Evolutionary conservation across 2,329 filamentous ascomycete species (phyloP), one percentile per base, ranked within the genome.

Genomic region (Ophiosphaerella herpotricha): DNA sequence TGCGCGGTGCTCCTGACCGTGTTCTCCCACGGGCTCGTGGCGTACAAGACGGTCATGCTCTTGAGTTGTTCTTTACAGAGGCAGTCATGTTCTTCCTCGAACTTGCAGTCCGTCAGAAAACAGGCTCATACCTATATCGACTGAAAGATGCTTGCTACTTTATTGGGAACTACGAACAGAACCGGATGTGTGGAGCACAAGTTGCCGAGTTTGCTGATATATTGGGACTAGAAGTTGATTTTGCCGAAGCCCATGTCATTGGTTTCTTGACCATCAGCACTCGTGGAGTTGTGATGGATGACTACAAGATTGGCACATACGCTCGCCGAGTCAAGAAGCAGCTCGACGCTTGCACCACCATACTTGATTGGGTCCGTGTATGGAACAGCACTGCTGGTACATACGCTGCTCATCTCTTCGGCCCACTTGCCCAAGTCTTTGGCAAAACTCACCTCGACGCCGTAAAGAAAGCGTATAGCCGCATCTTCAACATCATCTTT

Each of bases 61-160:
- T 69, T 29, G 60, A 64, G 16, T 34, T 53, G 9, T 56, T 70
- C 37, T 63, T 70, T 38, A 58, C 52, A 8, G 68, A 71, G 43
- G 54, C 63, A 11, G 44, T 66, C 4, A 55, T 71, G 34, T 64
- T 61, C 42, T 66, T 70, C 46, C 55, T 69, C 18, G 67, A 71
- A 29, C 32, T 66, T 24, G 55, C 52, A 24, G 45, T 69, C 1
- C 44, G 48, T 13, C 48, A 55, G 31, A 57, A 58, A 39, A 61
- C 64, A 5, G 48, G 49, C 1, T 13, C 44, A 5, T 60, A 59
- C 29, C 33, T 68, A 7, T 68, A 65, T 39, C 66, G 67, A 13
- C 45, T 64, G 2, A 46, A 57, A 7, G 59, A 67, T 31, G 48
- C 51, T 12, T 62, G 60, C 38, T 65, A 63, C 42, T 63, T 67